Evolutionary conservation across 805 yeast genomes (phyloP), one percentile per base, ranked within the genome.

Genomic region (Spathaspora boniae): DNA sequence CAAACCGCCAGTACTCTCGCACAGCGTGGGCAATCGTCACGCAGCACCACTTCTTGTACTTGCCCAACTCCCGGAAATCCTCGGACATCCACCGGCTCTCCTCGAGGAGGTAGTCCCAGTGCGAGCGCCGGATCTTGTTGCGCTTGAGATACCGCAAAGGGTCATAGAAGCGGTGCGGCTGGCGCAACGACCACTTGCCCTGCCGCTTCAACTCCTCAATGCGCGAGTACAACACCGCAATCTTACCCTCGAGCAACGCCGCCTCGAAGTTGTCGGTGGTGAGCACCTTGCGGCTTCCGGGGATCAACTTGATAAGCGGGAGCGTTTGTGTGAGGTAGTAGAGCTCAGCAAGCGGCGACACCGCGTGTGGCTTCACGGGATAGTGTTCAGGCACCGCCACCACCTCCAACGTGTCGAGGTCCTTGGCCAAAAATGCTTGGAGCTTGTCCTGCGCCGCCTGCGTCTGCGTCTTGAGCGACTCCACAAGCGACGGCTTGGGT

Each of bases 121-220:
- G 89, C 3, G 78, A 63, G 20, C 67, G 63, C n/a, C 53, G 53
- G 9, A 64, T 55, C 17, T 46, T 52, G 5, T 46, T 37, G 6
- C 26, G 26, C 14, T 46, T 47, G 21, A 34, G 31, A 26, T 42
- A 29, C 6, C 48, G 37, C 42, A 74, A 74, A 0, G 98, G 96
- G 45, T 86, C 95, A 9, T 69, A 51, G 49, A 71, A 82, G 43
- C 75, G 72, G 34, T 73, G 67, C 0, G 95, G 95, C 55, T 93
- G 98, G 35, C 95, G 71, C 35, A 93, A 65, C 16, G 95, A 82
- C 98, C 98, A 93, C 48, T 85, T 80, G 2, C 86, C 84, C 39
- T 82, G 82, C 31, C 95, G 69, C 55, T 87, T 86, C 43, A 93
- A 68, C 55, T 91, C 98, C 52, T 91, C 98, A 31, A 93, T 89